Conservation (phyloP, 495 filamentous ascomycete species). For the Lasiosphaeriaceae sp. region DNA sequence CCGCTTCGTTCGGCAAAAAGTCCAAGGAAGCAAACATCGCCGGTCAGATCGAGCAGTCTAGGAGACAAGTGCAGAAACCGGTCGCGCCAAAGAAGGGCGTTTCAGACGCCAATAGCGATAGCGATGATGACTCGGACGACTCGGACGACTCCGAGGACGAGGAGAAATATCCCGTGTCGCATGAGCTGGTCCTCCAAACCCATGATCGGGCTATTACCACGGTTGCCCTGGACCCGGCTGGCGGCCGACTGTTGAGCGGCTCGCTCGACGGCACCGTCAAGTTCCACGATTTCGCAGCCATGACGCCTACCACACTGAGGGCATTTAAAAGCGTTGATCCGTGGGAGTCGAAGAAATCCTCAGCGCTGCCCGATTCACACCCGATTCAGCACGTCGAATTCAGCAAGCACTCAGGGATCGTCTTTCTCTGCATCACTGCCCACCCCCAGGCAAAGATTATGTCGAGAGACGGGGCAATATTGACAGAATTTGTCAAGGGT, state of each 20-base stretch:
- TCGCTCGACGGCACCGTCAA: constrained; percentile 89
- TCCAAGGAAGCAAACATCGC: constrained; percentile 66
- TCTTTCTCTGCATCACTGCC: constrained; percentile 81
- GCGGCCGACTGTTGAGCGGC: constrained; percentile 78
- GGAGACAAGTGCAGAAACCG: constrained; percentile 48
- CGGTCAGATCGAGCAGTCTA: constrained; percentile 74
- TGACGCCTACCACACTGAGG: constrained; percentile 89
- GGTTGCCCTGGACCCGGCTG: constrained; percentile 77
- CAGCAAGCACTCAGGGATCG: constrained; percentile 75
- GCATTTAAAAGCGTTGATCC: constrained; percentile 94
- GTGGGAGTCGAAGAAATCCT: constrained; percentile 65
- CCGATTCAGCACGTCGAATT: constrained; percentile 81
- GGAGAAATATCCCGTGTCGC: constrained; percentile 89
- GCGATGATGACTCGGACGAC: constrained; percentile 50
- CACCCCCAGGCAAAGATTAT: constrained; percentile 86
- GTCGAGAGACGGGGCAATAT: constrained; percentile 77
- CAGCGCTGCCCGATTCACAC: constrained; percentile 72
- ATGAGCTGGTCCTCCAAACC: constrained; percentile 86
- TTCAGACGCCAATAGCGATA: constrained; percentile 39
- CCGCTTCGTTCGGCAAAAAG: constrained; percentile 83
- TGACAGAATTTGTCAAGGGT: constrained; percentile 88
- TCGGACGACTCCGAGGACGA: constrained; percentile 63
- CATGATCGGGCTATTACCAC: constrained; percentile 87
- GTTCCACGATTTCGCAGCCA: constrained; percentile 89
- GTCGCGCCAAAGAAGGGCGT: constrained; percentile 28